Evolutionary conservation across 1,139 yeast species (phyloP).

Genomic region (Hanseniaspora uvarum): DNA sequence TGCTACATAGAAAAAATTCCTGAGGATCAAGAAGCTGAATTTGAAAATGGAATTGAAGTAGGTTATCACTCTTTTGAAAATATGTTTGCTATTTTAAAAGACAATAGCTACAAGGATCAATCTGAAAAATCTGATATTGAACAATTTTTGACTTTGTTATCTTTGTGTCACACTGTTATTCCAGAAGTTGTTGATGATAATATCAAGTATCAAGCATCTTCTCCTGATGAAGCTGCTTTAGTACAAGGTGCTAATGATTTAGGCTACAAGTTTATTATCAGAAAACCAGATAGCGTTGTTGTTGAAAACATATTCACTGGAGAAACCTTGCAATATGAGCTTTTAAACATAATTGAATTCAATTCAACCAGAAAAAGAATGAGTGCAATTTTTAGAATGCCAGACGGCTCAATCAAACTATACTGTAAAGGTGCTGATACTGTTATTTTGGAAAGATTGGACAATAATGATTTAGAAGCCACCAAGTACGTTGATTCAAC

Average conservation of each 20-base stretch:
- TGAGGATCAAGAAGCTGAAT: slow-evolving; percentile 69
- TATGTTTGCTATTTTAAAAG: slow-evolving; percentile 43
- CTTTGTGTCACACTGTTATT: slow-evolving; percentile 95
- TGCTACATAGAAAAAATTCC: slow-evolving; percentile 86
- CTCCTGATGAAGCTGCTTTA: slow-evolving; percentile 98
- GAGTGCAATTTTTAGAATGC: slow-evolving; percentile 90
- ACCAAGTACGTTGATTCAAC: slow-evolving; percentile 79
- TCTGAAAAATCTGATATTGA: slow-evolving; percentile 59
- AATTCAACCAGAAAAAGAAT: slow-evolving; percentile 95
- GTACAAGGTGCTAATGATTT: slow-evolving; percentile 91
- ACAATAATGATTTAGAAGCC: slow-evolving; percentile 39
- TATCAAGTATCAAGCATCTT: slow-evolving; percentile 93
- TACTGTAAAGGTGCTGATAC: slow-evolving; percentile 98
- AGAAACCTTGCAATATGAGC: slow-evolving; percentile 52
- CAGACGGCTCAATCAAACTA: slow-evolving; percentile 81
- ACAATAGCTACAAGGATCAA: slow-evolving; percentile 28
- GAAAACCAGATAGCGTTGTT: slow-evolving; percentile 76
- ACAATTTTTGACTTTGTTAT: slow-evolving; percentile 71
- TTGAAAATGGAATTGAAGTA: slow-evolving; percentile 68
- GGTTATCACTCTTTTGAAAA: slow-evolving; percentile 71
- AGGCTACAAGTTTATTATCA: slow-evolving; percentile 73
- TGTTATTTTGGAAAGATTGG: slow-evolving; percentile 74
- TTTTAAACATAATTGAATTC: slow-evolving; percentile 87
- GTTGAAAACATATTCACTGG: slow-evolving; percentile 41
- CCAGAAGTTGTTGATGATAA: slow-evolving; percentile 59